Base-by-base conservation (phyloP, 2,329 filamentous ascomycete species). In the Dactylellina parvicollis region DNA sequence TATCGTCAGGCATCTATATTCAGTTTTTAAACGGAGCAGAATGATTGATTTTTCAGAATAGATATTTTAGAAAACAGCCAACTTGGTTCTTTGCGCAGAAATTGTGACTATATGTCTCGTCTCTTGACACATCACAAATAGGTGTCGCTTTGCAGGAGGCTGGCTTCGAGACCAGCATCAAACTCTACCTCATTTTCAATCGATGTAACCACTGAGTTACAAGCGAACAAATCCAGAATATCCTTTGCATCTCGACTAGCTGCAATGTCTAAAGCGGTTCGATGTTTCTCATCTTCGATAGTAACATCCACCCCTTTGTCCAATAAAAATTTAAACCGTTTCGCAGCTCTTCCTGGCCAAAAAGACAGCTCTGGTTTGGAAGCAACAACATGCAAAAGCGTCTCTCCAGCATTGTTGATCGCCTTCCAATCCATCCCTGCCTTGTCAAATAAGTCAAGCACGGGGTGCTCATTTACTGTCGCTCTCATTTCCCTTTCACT, bases 401-500 rank as follows among this genome's bases (percentile, higher is more conserved):
- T 60, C 14, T 47, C 40, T 32, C 42, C 26, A 12, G 28, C 44
- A 28, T 50, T 30, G 24, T 61, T 61, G 20, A 61, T 12, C 12
- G 28, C 56, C 9, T 50, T 49, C 56, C 56, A 61, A 61, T 61
- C 56, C 28, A 61, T 50, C 5, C 56, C 42, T 18, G 22, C 56
- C 14, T 12, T 36, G 18, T 61, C 56, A 40, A 61, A 61, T n/a
- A 61, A 24, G 8, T 50, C 42, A 4, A 61, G 30, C n/a, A 61
- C 42, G 1, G 14, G 28, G 34, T 8, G 8, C n/a, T 61, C 56
- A 18, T 50, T 40, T 50, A 61, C 50, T 10, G 16, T 36, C 4
- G 42, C 28, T 24, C 54, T 14, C 54, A 57, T 57, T 32, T 32
- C 20, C 16, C 16, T 18, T 20, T 34, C 16, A 34, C 1, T 22